Percentiles rank a stretch among this genome's conserved stretches.
phyloP scores from a whole-genome alignment of 2,329 filamentous ascomycete species.

The Stachybotrys chartarum region DNA sequence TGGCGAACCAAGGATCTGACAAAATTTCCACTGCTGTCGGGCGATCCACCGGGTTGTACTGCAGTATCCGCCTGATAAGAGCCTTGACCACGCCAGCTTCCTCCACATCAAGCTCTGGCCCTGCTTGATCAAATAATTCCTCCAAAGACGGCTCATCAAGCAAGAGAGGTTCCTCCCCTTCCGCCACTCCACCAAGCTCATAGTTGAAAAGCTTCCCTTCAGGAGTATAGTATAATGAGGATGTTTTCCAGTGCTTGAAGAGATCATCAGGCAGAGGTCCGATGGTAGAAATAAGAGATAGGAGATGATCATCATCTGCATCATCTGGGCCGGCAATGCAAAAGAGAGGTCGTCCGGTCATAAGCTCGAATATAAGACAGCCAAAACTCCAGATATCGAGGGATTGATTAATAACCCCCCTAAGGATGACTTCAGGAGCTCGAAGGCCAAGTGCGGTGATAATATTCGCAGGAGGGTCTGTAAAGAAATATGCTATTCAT shows the following conservation, averaged over 20 bases:
- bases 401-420: slow-evolving; percentile 10
- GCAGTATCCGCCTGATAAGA: slow-evolving; percentile 20
- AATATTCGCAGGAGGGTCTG: slow-evolving; percentile 13
- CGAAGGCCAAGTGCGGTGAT: slow-evolving; percentile 16
- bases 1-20: slow-evolving; percentile 20
- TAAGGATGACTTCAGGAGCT: slow-evolving; percentile 19
- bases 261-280: slow-evolving; percentile 12
- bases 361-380: slow-evolving; percentile 21
- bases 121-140: slow-evolving; percentile 15
- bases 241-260: slow-evolving; percentile 14
- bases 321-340: slow-evolving; percentile 10
- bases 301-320: slow-evolving; percentile 15
- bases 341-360: slow-evolving; percentile 20
- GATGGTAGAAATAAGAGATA: slow-evolving; percentile 10
- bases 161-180: slow-evolving; percentile 14
- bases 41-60: slow-evolving; percentile 20
- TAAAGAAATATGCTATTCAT: slow-evolving; percentile 15
- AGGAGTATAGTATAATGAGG: slow-evolving; percentile 17
- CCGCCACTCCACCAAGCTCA: slow-evolving; percentile 12
- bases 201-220: slow-evolving; percentile 17
- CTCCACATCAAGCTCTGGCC: slow-evolving; percentile 13
- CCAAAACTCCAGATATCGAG: slow-evolving; percentile 23
- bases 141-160: slow-evolving; percentile 15
- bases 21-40: slow-evolving; percentile 19
- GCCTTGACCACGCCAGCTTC: slow-evolving; percentile 15